These are phyloP conservation scores for Solanum gracilifrons DNA, from an alignment of 257 asterid genomes.

Conservation along the genomic window DNA sequence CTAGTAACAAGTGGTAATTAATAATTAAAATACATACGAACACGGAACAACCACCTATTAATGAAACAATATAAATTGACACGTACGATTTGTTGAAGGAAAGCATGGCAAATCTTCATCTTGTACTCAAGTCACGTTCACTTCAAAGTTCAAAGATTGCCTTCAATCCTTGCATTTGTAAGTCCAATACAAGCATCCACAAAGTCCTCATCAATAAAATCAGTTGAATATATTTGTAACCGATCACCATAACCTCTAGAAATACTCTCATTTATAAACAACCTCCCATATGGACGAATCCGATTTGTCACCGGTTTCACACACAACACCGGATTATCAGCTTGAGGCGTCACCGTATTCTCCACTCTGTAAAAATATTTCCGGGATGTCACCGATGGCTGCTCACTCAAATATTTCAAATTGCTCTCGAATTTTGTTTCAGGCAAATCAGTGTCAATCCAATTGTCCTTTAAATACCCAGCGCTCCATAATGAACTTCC, in stretches of 20 bases:
- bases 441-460: conserved; percentile 85
- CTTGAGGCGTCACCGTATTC: conserved; percentile 90
- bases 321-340: conserved; percentile 73
- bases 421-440: conserved; percentile 81
- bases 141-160: conserved; percentile 27
- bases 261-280: conserved; percentile 44
- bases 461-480: conserved; percentile 57
- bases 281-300: conserved; percentile 65
- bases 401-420: conserved; percentile 53
- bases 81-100: not conserved
- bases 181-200: conserved; percentile 83
- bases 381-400: conserved; percentile 34
- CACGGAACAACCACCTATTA: not conserved
- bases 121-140: not conserved
- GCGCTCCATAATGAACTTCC: conserved; percentile 62
- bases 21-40: not conserved
- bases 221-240: conserved; percentile 72
- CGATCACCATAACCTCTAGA: conserved; percentile 34
- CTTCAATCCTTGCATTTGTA: conserved; percentile 58
- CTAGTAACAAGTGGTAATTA: not conserved
- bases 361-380: conserved; percentile 78
- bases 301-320: conserved; percentile 69
- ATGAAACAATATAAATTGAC: not conserved
- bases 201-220: conserved; percentile 70
- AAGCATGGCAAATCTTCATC: not conserved